Percentiles rank a stretch among this genome's conserved stretches.
Evolutionary conservation across 306 rosid genomes (phyloP).

Genomic region (Cucurbita moschata): DNA sequence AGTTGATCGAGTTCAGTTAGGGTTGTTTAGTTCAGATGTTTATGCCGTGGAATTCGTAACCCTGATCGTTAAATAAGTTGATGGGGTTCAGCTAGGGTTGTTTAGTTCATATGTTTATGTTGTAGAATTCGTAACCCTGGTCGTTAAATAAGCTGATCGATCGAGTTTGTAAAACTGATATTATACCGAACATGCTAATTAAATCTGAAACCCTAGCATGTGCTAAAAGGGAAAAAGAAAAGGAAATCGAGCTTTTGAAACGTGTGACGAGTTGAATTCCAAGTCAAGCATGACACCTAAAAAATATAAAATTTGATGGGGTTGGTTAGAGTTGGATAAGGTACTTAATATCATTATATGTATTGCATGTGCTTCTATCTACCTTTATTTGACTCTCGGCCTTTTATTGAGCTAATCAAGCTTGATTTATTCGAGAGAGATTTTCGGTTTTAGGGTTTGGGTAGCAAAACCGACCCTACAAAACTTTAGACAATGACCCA

Average conservation of each 20-base stretch:
- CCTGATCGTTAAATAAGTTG: too few species aligned
- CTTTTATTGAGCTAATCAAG: background rate
- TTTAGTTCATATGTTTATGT: too few species aligned
- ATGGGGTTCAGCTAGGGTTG: too few species aligned
- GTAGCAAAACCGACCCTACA: background rate
- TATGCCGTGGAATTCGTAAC: too few species aligned
- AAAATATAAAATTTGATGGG: background rate
- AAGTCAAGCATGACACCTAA: background rate
- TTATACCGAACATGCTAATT: background rate
- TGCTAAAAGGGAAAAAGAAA: background rate
- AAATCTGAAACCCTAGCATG: too few species aligned
- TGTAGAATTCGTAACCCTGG: too few species aligned
- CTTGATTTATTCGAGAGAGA: background rate
- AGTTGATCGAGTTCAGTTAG: too few species aligned
- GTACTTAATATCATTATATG: background rate
- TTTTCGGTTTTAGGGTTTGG: background rate
- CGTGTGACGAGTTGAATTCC: background rate
- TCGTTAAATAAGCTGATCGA: too few species aligned
- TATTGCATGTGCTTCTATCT: constrained; percentile 1
- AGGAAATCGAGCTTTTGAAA: background rate
- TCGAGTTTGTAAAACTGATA: background rate
- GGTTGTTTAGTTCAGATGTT: too few species aligned
- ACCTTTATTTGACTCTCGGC: background rate
- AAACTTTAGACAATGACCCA: background rate
- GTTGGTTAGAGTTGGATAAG: background rate